Evolutionary conservation across 257 asterid genomes (phyloP).

Genomic region (Linaria vulgaris): DNA sequence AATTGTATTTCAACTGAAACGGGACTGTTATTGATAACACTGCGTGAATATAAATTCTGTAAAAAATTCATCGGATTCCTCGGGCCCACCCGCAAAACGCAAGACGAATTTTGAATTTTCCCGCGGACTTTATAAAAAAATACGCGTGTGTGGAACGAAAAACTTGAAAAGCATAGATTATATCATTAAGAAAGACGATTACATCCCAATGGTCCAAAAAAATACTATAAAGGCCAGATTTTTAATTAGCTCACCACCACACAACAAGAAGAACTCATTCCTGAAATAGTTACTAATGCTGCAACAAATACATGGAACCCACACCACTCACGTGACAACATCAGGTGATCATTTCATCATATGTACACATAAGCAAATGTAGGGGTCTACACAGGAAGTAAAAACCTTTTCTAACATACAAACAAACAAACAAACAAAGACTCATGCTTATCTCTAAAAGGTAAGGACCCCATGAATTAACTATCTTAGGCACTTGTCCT

Average conservation of each 20-base stretch:
- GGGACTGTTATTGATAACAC: too few species aligned
- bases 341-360: conserved; percentile 23
- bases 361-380: conserved; percentile 2
- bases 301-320: conserved; percentile 25
- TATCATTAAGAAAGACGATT: neutral
- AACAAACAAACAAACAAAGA: neutral
- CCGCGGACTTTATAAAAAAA: too few species aligned
- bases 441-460: conserved; percentile 3
- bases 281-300: conserved; percentile 5
- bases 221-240: neutral
- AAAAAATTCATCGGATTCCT: conserved; percentile 29
- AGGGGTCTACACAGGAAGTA: neutral
- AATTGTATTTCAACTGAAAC: too few species aligned
- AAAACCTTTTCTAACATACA: too few species aligned
- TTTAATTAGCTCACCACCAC: conserved; percentile 12
- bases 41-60: neutral
- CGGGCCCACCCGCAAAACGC: conserved; percentile 26
- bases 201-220: conserved; percentile 21
- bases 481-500: conserved; percentile 2
- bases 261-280: conserved; percentile 34
- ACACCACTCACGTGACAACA: conserved; percentile 29
- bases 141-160: too few species aligned
- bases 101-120: conserved; percentile 18
- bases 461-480: conserved; percentile 15
- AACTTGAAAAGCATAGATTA: too few species aligned